Base-by-base conservation (phyloP, 2,329 filamentous ascomycete genomes). In the Massarina eburnea region DNA sequence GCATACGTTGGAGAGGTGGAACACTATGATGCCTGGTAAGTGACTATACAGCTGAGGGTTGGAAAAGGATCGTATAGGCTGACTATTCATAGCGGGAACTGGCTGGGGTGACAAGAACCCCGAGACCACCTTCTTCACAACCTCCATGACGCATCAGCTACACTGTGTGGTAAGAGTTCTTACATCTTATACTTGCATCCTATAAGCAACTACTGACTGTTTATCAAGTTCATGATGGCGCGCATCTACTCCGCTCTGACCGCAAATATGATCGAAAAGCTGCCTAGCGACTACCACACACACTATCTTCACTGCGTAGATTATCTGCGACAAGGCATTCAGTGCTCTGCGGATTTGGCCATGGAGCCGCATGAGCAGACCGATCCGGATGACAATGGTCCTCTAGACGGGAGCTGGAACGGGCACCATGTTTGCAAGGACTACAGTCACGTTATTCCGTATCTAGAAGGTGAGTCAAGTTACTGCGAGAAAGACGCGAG, bases 261-360 rank as follows among this genome's bases (percentile, higher is more conserved):
- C 5, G 26, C n/a, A 7, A 35, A 40, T 10, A 32, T 42, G 32
- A n/a, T 17, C 5, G 37, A 40, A 8, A 41, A 12, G 29, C 33
- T 52, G 2, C 41, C 41, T 3, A 30, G 21, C n/a, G 50, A 52
- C 26, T 46, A 49, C 21, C 40, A 52, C 34, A 37, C 18, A 5
- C 51, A 54, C 26, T 46, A 47, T 21, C 38, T 52, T 8, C 51
- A 54, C 34, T 54, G 51, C 41, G 41, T 54, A 15, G 51, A 54
- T 20, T 54, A 54, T 26, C 24, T 54, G 17, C 40, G 51, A 3
- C 51, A 54, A 38, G 43, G 45, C 3, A 45, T 52, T n/a, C 49
- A 52, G 51, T 54, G 51, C 36, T 49, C 46, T 3, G 51, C 49
- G 18, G 51, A 54, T 37, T 33, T 49, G 19, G 41, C 51, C 4